Base-by-base conservation (phyloP, 2,329 filamentous ascomycete species). In the Xylogone sp. region DNA sequence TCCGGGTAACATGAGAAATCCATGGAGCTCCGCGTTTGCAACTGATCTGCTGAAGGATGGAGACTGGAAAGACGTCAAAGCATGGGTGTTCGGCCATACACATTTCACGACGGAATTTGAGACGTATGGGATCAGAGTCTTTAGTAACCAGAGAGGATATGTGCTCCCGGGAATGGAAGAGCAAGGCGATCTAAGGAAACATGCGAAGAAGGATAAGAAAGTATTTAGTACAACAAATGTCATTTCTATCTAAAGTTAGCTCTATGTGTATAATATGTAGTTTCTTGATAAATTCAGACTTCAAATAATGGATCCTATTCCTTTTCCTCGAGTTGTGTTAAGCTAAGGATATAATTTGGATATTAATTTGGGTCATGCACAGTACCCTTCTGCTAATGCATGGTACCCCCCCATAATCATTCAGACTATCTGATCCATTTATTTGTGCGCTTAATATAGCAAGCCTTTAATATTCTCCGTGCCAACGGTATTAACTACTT, bases 11-110 rank as follows among this genome's bases (percentile, higher is more conserved):
- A 59, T 68, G 2, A 62, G 69, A 16, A 78, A 70, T 20, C 71
- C 74, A 0, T 76, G 74, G 70, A 69, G 65, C 2, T 69, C 69
- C 7, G 79, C 75, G 0, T 84, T 82, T 61, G 75, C 73, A 3
- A 82, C 78, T 0, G 76, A 83, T 50, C 54, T 81, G 2, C 56
- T 76, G 2, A 56, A 58, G 1, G 45, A 56, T 42, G 10, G 31
- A 9, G 56, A 52, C 21, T 55, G 48, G 47, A 53, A 51, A 6
- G 58, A 60, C 1, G 66, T 75, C 1, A 68, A 68, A 42, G 49
- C 58, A 16, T 76, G 73, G 74, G 60, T 75, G 0, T 75, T 72
- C 59, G 75, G 75, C 0, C 68, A 75, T 46, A 76, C 74, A 1
- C 73, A 75, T 50, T 67, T 68, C 42, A 71, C 69, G 6, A 71